These are phyloP conservation scores for Chimonanthus salicifolius DNA, from an alignment of 164 flowering plant genomes.

Conservation along the genomic window DNA sequence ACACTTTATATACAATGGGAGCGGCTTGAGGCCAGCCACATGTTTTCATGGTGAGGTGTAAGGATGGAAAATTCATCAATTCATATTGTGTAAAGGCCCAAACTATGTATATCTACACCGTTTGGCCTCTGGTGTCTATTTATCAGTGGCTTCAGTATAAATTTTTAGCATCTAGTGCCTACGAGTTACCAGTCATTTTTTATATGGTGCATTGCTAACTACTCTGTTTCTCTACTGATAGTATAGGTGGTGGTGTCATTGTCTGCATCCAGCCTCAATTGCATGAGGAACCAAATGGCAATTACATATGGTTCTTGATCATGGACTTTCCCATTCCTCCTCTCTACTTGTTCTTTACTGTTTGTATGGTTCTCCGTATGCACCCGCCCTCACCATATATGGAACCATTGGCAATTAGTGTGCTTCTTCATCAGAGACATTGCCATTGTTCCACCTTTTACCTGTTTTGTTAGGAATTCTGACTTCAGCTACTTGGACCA, in stretches of 20 bases:
- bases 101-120: slow-evolving; percentile 2
- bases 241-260: background rate
- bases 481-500: background rate
- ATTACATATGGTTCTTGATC: background rate
- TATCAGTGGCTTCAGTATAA: background rate
- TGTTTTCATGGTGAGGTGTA: background rate
- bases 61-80: background rate
- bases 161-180: background rate
- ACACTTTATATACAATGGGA: background rate
- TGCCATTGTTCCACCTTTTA: no score
- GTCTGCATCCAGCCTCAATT: background rate
- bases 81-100: background rate
- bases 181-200: background rate
- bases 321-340: background rate
- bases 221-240: background rate
- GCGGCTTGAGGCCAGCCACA: background rate
- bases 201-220: background rate
- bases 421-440: no score
- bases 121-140: background rate
- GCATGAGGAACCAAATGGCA: background rate
- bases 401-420: no score
- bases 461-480: background rate
- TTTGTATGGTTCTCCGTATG: no score
- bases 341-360: background rate
- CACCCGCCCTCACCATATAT: no score